Evolutionary conservation across 495 filamentous ascomycete genomes (phyloP).

Genomic region (Penicillium lagena): DNA sequence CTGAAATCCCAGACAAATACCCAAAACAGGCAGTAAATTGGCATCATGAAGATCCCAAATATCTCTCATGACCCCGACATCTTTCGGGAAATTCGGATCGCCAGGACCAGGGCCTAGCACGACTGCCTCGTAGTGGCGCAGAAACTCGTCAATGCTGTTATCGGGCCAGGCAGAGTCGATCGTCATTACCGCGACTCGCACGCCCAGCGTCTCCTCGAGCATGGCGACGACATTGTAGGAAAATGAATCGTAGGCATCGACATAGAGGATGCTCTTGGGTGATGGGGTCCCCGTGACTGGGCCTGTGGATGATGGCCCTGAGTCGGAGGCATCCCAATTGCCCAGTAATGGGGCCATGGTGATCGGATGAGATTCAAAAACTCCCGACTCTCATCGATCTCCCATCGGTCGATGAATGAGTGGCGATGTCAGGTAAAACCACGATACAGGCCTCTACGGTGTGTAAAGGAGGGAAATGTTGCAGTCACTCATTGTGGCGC

Average conservation of each 20-base stretch:
- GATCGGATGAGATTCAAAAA: background rate
- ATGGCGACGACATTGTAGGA: slow-evolving; percentile 86
- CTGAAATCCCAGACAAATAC: slow-evolving; percentile 92
- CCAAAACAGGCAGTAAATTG: slow-evolving; percentile 66
- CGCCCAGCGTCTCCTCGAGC: slow-evolving; percentile 57
- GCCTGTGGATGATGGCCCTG: background rate
- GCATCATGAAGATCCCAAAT: slow-evolving; percentile 62
- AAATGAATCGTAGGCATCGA: slow-evolving; percentile 96
- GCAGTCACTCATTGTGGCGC: too few species aligned
- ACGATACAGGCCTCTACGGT: too few species aligned
- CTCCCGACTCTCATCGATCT: too few species aligned
- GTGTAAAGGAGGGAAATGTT: too few species aligned
- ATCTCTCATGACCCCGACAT: slow-evolving; percentile 73
- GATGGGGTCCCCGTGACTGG: background rate
- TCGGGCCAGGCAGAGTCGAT: slow-evolving; percentile 55
- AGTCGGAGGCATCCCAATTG: slow-evolving; percentile 14
- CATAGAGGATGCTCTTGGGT: slow-evolving; percentile 60
- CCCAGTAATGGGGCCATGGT: slow-evolving; percentile 33
- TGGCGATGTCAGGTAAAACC: background rate
- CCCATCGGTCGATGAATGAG: background rate
- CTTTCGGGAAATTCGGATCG: slow-evolving; percentile 46
- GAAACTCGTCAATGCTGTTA: slow-evolving; percentile 36
- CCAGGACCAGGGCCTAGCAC: slow-evolving; percentile 80
- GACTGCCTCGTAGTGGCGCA: slow-evolving; percentile 64
- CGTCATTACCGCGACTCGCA: slow-evolving; percentile 61